Evolutionary conservation across 139 green algal species (phyloP).

Genomic region (Pseudopediastrum boryanum): DNA sequence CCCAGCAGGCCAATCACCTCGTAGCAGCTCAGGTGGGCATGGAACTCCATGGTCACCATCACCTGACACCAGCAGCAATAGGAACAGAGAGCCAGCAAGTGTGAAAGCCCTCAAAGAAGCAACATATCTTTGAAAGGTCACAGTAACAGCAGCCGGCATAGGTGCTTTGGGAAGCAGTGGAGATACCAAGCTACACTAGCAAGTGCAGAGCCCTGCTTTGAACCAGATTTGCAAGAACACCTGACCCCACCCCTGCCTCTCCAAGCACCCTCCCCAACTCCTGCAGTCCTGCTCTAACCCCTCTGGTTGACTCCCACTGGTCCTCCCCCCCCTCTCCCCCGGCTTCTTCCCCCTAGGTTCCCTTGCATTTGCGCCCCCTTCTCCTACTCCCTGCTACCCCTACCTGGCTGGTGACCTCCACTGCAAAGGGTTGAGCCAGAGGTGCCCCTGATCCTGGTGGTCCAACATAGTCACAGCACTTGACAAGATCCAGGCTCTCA

Average conservation of each 20-base stretch:
- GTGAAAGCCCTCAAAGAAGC: no score
- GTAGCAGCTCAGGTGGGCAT: conserved; percentile 69
- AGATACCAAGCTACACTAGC: no score
- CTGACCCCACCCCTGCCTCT: no score
- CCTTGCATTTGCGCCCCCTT: not conserved
- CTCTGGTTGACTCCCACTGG: not conserved
- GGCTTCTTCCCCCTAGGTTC: not conserved
- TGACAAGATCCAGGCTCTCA: conserved; percentile 71
- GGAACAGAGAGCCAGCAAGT: not conserved
- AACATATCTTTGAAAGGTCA: no score
- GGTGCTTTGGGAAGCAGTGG: no score
- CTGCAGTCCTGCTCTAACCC: no score
- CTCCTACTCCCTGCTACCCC: not conserved
- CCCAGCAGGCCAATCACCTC: conserved; percentile 78
- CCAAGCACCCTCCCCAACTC: no score
- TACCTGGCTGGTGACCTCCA: conserved; percentile 57
- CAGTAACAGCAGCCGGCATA: no score
- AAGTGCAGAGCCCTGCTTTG: not conserved
- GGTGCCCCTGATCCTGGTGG: conserved; percentile 47
- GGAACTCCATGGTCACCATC: conserved; percentile 70
- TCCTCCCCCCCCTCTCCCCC: not conserved
- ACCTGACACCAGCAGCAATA: conserved; percentile 6
- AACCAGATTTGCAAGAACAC: not conserved
- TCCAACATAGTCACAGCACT: conserved; percentile 64
- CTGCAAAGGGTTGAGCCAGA: conserved; percentile 67